phyloP scores from a whole-genome alignment of 2,329 filamentous ascomycete species.

The Clarireedia paspali region DNA sequence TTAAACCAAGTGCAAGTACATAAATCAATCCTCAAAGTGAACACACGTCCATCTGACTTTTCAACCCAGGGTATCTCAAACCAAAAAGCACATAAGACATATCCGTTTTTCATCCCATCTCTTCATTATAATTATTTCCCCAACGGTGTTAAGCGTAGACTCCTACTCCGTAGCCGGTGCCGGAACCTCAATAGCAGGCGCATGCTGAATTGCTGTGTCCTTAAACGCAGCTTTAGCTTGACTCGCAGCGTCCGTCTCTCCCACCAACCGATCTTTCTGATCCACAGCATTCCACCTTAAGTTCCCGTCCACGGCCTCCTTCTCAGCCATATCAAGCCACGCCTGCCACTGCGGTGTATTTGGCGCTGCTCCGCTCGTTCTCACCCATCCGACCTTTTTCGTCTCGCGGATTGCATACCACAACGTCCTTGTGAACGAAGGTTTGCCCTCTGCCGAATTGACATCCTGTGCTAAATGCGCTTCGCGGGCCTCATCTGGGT shows the following conservation, averaged over 20 bases:
- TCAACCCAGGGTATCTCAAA: too few species aligned
- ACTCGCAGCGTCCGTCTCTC: constrained; percentile 13
- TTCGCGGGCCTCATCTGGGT: constrained; percentile 30
- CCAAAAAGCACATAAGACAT: too few species aligned
- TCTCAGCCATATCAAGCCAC: constrained; percentile 45
- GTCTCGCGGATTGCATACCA: constrained; percentile 54
- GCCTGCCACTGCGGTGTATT: constrained; percentile 41
- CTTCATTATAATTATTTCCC: too few species aligned
- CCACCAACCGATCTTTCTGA: constrained; percentile 42
- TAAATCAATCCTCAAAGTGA: too few species aligned
- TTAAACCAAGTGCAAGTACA: too few species aligned
- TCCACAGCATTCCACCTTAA: constrained; percentile 40
- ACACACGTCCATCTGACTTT: too few species aligned
- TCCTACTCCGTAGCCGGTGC: constrained; percentile 6
- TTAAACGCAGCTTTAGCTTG: constrained; percentile 7
- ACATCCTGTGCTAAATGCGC: constrained; percentile 30
- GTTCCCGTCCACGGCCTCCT: constrained; percentile 30
- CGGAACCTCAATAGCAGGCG: constrained; percentile 21
- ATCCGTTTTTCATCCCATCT: too few species aligned
- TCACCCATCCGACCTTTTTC: constrained; percentile 44
- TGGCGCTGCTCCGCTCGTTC: constrained; percentile 43
- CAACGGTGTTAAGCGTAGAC: too few species aligned
- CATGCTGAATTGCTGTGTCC: constrained; percentile 21
- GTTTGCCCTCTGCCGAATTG: constrained; percentile 34
- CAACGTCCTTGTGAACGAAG: constrained; percentile 47